A percentile compares a stretch with the other conserved stretches of the same genome.
These are phyloP conservation scores for Penicillium italicum DNA, from an alignment of 2,329 filamentous ascomycete species.

Conservation along the genomic window DNA sequence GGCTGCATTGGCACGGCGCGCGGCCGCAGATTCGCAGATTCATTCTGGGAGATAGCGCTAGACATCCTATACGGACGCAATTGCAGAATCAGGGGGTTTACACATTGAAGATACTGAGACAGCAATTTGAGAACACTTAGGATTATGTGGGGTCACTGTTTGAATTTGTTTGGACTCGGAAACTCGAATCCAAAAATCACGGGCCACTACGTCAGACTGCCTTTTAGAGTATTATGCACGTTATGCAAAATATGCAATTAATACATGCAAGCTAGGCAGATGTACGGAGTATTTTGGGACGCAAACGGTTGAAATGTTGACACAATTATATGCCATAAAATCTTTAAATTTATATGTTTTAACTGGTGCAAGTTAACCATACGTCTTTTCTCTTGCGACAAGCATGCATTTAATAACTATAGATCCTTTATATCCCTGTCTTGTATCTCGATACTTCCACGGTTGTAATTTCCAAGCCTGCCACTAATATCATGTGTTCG, in stretches of 20 bases:
- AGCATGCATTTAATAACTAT: not conserved
- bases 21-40: conserved; percentile 30
- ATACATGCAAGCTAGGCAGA: not conserved
- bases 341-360: not conserved
- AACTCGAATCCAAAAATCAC: conserved; percentile 3
- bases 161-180: not conserved
- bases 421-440: not conserved
- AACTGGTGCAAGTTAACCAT: not conserved
- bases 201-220: conserved; percentile 4
- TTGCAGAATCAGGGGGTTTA: conserved; percentile 5
- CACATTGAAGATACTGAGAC: conserved; percentile 17
- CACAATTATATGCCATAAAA: not conserved
- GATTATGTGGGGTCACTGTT: conserved; percentile 1
- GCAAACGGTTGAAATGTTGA: not conserved
- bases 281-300: too few species aligned
- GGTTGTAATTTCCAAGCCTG: not conserved
- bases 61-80: conserved; percentile 28
- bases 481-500: not conserved
- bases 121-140: not conserved
- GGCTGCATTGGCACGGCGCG: conserved; percentile 30
- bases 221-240: not conserved
- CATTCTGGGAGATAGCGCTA: conserved; percentile 27
- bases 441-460: not conserved
- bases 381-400: not conserved
- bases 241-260: too few species aligned